phyloP scores from a whole-genome alignment of 768 basidiomycete genomes.

The Trametes punicea region DNA sequence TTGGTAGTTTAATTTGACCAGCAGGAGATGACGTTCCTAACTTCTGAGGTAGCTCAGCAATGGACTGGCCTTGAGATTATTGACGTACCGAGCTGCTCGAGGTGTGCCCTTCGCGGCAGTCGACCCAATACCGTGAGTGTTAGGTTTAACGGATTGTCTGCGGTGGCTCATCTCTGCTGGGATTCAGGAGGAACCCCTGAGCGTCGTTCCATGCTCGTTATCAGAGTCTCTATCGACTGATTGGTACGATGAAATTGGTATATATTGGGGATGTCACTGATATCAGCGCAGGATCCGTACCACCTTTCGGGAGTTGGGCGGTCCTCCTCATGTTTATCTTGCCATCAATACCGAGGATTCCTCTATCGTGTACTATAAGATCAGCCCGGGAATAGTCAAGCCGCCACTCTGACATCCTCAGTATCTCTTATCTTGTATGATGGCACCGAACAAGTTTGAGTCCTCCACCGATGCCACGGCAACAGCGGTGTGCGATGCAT shows the following conservation, averaged over 20 bases:
- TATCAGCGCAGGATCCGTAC: slow-evolving; percentile 44
- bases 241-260: slow-evolving; percentile 41
- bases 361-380: slow-evolving; percentile 82
- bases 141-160: too few species aligned
- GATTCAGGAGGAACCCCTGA: slow-evolving; percentile 40
- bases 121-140: slow-evolving; percentile 48
- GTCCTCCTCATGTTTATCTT: slow-evolving; percentile 53
- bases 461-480: too few species aligned
- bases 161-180: not conserved
- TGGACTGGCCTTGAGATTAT: slow-evolving; percentile 65
- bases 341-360: slow-evolving; percentile 76
- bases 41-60: slow-evolving; percentile 51
- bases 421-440: too few species aligned
- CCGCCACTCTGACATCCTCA: slow-evolving; percentile 46
- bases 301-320: slow-evolving; percentile 48
- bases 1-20: slow-evolving; percentile 39
- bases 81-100: slow-evolving; percentile 50
- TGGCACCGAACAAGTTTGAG: too few species aligned
- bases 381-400: slow-evolving; percentile 74
- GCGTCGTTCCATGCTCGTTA: slow-evolving; percentile 66
- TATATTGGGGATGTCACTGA: not conserved
- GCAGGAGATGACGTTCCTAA: not conserved
- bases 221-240: slow-evolving; percentile 61
- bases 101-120: slow-evolving; percentile 59
- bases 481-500: not conserved